Conservation (phyloP, 75 land plant species). For the Cryptomeria japonica region DNA sequence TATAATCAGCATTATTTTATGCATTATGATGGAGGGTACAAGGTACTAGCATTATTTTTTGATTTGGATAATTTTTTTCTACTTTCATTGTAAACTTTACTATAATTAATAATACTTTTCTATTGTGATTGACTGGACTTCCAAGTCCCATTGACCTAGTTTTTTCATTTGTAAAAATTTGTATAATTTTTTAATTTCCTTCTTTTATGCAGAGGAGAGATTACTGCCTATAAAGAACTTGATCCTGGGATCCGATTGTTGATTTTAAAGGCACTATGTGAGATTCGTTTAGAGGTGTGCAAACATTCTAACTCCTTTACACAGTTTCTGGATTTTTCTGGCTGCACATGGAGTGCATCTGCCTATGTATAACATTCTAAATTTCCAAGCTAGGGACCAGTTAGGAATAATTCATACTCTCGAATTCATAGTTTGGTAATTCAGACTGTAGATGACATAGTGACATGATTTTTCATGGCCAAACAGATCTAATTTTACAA, state of each 20-base stretch:
- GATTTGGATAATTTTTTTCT: neutral
- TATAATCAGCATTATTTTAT: neutral
- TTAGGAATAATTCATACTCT: neutral
- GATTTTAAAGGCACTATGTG: slow-evolving; percentile 87
- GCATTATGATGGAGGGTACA: neutral
- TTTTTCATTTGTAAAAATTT: neutral
- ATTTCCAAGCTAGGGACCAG: neutral
- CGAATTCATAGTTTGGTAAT: neutral
- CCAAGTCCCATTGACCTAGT: neutral
- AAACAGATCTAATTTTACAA: neutral
- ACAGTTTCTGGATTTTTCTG: neutral
- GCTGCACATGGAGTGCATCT: neutral
- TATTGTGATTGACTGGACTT: neutral
- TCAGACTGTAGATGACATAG: neutral
- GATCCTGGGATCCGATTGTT: slow-evolving; percentile 61
- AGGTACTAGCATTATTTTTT: neutral
- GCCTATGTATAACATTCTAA: neutral
- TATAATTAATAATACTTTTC: neutral
- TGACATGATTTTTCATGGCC: neutral
- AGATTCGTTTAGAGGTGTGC: slow-evolving; percentile 73
- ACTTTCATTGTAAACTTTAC: neutral
- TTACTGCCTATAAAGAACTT: slow-evolving; percentile 59
- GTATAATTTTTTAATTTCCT: slow-evolving; percentile 1
- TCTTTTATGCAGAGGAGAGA: slow-evolving; percentile 59
- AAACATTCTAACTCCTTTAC: neutral